Conservation (phyloP, 768 basidiomycete genomes). For the Termitomyces sp. region DNA sequence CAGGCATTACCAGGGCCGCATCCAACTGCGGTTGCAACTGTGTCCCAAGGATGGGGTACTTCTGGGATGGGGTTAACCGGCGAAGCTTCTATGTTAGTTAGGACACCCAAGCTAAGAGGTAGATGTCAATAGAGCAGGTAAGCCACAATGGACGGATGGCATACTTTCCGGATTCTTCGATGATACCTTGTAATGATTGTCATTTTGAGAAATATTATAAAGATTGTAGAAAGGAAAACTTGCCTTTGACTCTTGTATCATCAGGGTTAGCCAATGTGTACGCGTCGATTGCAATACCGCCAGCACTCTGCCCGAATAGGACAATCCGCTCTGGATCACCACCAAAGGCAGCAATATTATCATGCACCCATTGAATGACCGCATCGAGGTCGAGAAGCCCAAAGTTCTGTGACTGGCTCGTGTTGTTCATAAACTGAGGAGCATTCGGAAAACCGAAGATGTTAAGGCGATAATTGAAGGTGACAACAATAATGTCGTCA, state of each 20-base stretch:
- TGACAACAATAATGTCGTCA: slow-evolving; percentile 25
- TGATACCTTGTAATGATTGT: slow-evolving; percentile 17
- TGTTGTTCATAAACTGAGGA: slow-evolving; percentile 24
- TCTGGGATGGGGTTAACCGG: not conserved
- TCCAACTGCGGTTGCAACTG: slow-evolving; percentile 25
- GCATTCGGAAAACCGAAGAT: slow-evolving; percentile 35
- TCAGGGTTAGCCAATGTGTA: slow-evolving; percentile 20
- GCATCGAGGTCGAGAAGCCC: slow-evolving; percentile 33
- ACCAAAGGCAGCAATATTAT: slow-evolving; percentile 40
- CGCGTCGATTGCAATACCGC: slow-evolving; percentile 23
- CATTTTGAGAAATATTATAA: not conserved
- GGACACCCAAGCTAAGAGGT: not conserved
- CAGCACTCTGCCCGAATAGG: slow-evolving; percentile 34
- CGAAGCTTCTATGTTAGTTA: not conserved
- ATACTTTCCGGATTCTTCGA: slow-evolving; percentile 7
- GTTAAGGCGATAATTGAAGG: slow-evolving; percentile 26
- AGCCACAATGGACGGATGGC: not conserved
- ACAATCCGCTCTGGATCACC: slow-evolving; percentile 34
- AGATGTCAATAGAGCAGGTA: not conserved
- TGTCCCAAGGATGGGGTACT: not conserved
- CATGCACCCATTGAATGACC: slow-evolving; percentile 41
- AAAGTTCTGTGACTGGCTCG: slow-evolving; percentile 28
- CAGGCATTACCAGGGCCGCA: slow-evolving; percentile 28
- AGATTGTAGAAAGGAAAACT: slow-evolving; percentile 13
- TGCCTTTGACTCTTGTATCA: slow-evolving; percentile 20